These are phyloP conservation scores for Trichoderma breve DNA, from an alignment of 2,329 filamentous ascomycete genomes.

Conservation along the genomic window DNA sequence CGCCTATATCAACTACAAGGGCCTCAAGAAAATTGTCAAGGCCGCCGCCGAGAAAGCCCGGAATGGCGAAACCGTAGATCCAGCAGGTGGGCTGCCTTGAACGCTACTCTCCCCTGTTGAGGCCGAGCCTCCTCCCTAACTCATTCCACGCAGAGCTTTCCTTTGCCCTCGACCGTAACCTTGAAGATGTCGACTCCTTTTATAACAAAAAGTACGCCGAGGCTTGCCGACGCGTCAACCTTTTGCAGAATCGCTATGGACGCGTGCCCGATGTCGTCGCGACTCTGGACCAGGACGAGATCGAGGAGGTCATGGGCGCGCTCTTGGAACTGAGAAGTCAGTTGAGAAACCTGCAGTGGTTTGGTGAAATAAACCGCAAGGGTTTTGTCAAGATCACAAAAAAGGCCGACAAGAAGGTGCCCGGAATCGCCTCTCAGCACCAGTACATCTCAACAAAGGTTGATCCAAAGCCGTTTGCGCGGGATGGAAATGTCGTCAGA, in stretches of 20 bases:
- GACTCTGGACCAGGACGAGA: conserved; percentile 80
- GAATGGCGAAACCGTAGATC: conserved; percentile 73
- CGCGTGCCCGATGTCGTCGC: conserved; percentile 66
- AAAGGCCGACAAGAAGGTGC: conserved; percentile 94
- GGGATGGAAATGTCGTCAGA: conserved; percentile 55
- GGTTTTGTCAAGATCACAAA: conserved; percentile 99
- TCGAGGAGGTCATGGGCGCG: conserved; percentile 86
- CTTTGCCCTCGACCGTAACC: conserved; percentile 91
- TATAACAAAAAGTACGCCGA: conserved; percentile 96
- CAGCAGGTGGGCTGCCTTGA: conserved; percentile 70
- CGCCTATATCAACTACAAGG: conserved; percentile 85
- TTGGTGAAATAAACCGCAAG: conserved; percentile 91
- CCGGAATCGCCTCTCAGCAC: conserved; percentile 71
- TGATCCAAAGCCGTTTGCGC: conserved; percentile 82
- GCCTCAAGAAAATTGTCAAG: conserved; percentile 94
- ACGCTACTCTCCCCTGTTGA: background rate
- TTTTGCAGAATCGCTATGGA: conserved; percentile 86
- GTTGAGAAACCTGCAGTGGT: conserved; percentile 92
- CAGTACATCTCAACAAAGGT: conserved; percentile 89
- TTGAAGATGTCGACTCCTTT: conserved; percentile 94
- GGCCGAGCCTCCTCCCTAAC: conserved; percentile 32
- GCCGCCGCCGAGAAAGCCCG: conserved; percentile 64
- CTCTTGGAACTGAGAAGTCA: conserved; percentile 85
- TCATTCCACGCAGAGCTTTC: conserved; percentile 73
- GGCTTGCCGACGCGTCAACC: conserved; percentile 75